Base-by-base conservation (phyloP, 2,329 filamentous ascomycete species). In the Cordyceps tenuipes region DNA sequence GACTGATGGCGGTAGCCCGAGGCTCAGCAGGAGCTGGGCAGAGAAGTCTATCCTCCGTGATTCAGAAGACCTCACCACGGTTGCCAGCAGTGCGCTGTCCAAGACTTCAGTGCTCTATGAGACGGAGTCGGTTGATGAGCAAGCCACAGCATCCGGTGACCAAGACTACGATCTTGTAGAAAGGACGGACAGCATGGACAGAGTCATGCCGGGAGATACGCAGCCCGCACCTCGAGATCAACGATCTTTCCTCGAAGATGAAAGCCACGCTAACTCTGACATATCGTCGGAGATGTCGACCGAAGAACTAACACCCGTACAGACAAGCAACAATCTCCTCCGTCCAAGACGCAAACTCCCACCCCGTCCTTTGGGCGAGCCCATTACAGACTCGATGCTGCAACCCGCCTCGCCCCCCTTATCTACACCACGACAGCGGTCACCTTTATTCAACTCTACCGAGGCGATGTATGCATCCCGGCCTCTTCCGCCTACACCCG, bases 241-340 rank as follows among this genome's bases (percentile, higher is more conserved):
- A 23, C 71, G 75, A 29, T 80, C 77, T 0, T 81, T 81, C 61
- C 65, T 81, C 29, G 74, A 80, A 21, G 75, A 88, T 46, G 76
- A 75, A 15, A 82, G 79, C 57, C 76, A 78, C 48, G 71, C 75
- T 49, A 79, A 79, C 47, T 84, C 79, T 34, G 83, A 87, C 62
- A 73, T 87, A 8, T 88, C 84, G 2, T 87, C 84, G 0, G 84
- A 87, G 64, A 65, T 87, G 48, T 87, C 84, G 1, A 71, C 74
- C 1, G 81, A 84, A n/a, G 69, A 75, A 2, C 66, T 76, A 3
- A 73, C 67, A 8, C 72, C 73, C 15, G 70, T 69, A 15, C 62
- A 61, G 29, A 39, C 29, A n/a, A 34, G 23, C 6, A 41, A 52
- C 39, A 50, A 21, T n/a, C 17, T 61, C 19, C 53, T 52, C 8